phyloP scores from a whole-genome alignment of 768 basidiomycete species.

The Mycena haematopus region DNA sequence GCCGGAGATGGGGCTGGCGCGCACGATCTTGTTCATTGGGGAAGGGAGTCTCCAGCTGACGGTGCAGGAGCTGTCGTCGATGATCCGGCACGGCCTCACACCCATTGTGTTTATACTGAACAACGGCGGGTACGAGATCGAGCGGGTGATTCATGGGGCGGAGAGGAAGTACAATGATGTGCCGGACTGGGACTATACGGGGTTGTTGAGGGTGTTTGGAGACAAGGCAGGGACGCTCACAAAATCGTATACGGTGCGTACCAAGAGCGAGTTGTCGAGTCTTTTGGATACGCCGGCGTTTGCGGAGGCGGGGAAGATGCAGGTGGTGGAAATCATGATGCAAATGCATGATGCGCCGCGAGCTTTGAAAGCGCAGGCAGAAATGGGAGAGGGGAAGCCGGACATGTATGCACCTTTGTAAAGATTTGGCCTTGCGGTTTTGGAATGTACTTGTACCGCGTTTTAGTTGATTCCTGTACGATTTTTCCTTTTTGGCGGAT shows the following conservation, averaged over 20 bases:
- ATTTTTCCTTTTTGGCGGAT: too few species aligned
- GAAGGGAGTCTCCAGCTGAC: slow-evolving; percentile 83
- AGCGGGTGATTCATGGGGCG: slow-evolving; percentile 52
- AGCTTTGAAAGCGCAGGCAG: slow-evolving; percentile 60
- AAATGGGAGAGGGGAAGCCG: slow-evolving; percentile 40
- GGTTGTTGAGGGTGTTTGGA: slow-evolving; percentile 62
- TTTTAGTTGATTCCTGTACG: too few species aligned
- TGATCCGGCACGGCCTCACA: slow-evolving; percentile 72
- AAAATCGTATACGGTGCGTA: slow-evolving; percentile 69
- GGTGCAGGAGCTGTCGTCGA: slow-evolving; percentile 84
- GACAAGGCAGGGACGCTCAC: slow-evolving; percentile 55
- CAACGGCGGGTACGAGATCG: slow-evolving; percentile 87
- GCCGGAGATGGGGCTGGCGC: slow-evolving; percentile 58
- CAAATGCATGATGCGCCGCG: slow-evolving; percentile 72
- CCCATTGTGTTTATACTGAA: slow-evolving; percentile 88
- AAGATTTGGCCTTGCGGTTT: not conserved
- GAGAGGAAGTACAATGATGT: slow-evolving; percentile 85
- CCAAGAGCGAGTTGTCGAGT: slow-evolving; percentile 66
- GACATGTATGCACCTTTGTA: not conserved
- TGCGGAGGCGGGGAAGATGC: slow-evolving; percentile 66
- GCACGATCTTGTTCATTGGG: slow-evolving; percentile 85
- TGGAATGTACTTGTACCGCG: not conserved
- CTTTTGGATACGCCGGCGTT: slow-evolving; percentile 73
- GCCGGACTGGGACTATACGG: slow-evolving; percentile 76
- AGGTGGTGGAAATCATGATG: slow-evolving; percentile 87